Base-by-base conservation (phyloP, 2,329 filamentous ascomycete genomes). In the Ophiostoma perfectum region DNA sequence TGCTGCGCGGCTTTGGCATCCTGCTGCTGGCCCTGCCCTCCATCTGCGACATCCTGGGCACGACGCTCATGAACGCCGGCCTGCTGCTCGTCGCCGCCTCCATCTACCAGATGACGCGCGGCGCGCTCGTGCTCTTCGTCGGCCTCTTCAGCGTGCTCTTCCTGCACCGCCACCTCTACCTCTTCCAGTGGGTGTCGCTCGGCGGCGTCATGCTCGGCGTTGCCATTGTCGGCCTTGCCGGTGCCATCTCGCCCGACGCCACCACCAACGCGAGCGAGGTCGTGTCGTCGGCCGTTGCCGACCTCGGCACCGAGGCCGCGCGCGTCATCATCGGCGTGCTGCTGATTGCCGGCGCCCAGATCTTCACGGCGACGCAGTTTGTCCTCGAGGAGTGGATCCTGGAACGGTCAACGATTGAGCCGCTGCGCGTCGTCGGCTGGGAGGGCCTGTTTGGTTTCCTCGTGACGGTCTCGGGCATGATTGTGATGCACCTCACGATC, bases 41-140 rank as follows among this genome's bases (percentile, higher is more conserved):
- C 58, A 90, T 93, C 75, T 97, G 93, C 79, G 95, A 99, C 77
- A 97, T 98, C 72, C 88, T 91, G 38, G 95, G 92, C 64, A 99
- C 95, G 4, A 99, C 95, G 4, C 85, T 98, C 68, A 98, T 99
- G 93, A 99, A 99, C 76, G 91, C 92, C 4, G 95, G 95, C 3
- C 83, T 99, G 73, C 84, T 98, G 65, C 93, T 98, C 76, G 93
- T 98, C 38, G 95, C 92, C 12, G 92, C 95, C 1, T 96, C 92
- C 70, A 97, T 99, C 75, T 99, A 97, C 80, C 95, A 99, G 80
- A 99, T 99, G 95, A 98, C 94, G 1, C 85, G 95, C 70, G 95
- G 95, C 8, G 95, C 95, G 0, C 83, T 99, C 58, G 94, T 99
- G 3, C 84, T 99, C 6, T 99, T 99, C 74, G 95, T 99, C 27